A percentile compares a stretch with the other conserved stretches of the same genome.
Conservation (phyloP, 176 grass and related monocot genomes). For the Triticum turgidum region DNA sequence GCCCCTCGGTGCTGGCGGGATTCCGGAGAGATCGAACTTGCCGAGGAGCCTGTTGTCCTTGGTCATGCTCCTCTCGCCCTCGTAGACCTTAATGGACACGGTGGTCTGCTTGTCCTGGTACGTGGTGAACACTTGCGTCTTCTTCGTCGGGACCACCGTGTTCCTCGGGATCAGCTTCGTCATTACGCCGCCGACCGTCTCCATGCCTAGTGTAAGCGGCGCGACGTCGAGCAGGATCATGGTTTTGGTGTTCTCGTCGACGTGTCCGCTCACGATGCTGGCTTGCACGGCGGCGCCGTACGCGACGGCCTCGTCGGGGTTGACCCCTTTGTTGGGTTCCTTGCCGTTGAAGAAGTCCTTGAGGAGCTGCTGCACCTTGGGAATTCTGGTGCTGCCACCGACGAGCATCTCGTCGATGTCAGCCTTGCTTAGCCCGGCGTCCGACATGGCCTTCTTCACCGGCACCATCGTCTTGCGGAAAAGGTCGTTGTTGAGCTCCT, state of each 20-base stretch:
- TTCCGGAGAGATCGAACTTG: not conserved
- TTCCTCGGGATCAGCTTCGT: constrained; percentile 12
- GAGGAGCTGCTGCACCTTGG: constrained; percentile 12
- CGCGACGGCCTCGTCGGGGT: constrained; percentile 11
- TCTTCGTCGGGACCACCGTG: not conserved
- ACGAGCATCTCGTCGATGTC: constrained; percentile 12
- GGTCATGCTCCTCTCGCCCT: not conserved
- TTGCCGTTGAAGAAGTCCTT: constrained; percentile 7
- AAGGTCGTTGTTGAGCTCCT: constrained; percentile 16
- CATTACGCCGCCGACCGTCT: not conserved
- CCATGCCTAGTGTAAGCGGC: not conserved
- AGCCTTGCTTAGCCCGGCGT: not conserved
- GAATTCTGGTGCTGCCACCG: constrained; percentile 2
- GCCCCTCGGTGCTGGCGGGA: constrained; percentile 7
- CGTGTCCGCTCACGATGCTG: constrained; percentile 5
- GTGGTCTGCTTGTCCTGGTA: constrained; percentile 7
- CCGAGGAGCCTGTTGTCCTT: constrained; percentile 1
- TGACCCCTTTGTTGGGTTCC: constrained; percentile 1
- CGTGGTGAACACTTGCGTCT: not conserved
- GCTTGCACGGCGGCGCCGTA: constrained; percentile 10
- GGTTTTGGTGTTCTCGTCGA: not conserved
- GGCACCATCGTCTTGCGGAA: constrained; percentile 15
- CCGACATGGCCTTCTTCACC: not conserved
- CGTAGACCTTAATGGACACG: constrained; percentile 14
- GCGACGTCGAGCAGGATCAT: not conserved